Base-by-base conservation (phyloP, 2,329 filamentous ascomycete species). In the Verticillium nonalfalfae region DNA sequence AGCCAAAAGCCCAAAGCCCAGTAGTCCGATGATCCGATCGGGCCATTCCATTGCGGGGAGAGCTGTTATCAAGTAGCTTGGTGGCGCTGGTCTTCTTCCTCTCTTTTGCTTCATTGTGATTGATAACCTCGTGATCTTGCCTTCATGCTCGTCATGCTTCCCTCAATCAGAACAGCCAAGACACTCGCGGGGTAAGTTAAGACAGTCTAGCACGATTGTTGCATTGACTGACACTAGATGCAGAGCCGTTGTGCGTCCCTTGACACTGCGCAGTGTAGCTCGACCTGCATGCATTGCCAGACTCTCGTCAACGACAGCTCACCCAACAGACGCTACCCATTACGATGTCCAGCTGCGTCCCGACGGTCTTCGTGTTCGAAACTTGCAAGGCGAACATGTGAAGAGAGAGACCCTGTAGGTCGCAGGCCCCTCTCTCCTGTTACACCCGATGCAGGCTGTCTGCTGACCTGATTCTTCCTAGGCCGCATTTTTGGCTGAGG, bases 401-500 rank as follows among this genome's bases (percentile, higher is more conserved):
- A 63, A 60, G 57, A 59, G 64, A 58, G 61, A 59, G 50, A 63
- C 59, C 52, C 57, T 66, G 64, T 65, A 60, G 64, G 64, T 63
- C 6, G 15, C 14, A 18, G 18, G 15, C 26, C 26, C 26, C 59
- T 36, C 35, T 36, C 9, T 7, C 35, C 35, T 10, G 54, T 50
- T 18, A 14, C 60, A 54, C 57, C 57, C 56, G 55, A 56, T 10
- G 26, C 40, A 52, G 40, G 18, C n/a, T 35, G 61, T 21, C 31
- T 56, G 13, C 31, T 57, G 35, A 61, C 35, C 18, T 58, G 26
- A 39, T 39, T 45, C 35, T 35, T 15, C n/a, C 7, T 14, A 65
- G 64, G 58, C 61, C 64, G 36, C 64, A 66, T 57, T 66, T 66
- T 21, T 66, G 64, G 64, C 50, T 66, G 35, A 64, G 64, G 64